Evolutionary conservation across 2,329 filamentous ascomycete genomes (phyloP), one percentile per base, ranked within the genome.

Genomic region (Botrytis porri): DNA sequence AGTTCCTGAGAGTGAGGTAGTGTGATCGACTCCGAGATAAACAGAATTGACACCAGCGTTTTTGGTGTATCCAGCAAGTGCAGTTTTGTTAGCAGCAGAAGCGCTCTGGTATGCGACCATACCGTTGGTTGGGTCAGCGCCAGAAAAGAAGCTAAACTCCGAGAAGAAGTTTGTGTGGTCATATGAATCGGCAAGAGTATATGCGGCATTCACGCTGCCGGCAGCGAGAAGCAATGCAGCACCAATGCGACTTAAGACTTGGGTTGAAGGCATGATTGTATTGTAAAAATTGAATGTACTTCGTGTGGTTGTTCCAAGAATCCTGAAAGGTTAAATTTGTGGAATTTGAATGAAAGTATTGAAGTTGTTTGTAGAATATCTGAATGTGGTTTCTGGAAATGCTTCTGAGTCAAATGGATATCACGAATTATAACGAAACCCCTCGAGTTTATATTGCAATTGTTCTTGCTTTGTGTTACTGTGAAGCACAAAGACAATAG

Each of bases 11-110:
- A 87, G 86, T 74, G 87, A 86, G 57, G 81, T 76, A 41, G 89
- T 91, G 79, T 86, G 82, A 81, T 95, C 92, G 59, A 92, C 90
- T 62, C 92, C 92, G 72, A 95, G 87, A 80, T 90, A 92, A 77
- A 93, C 84, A 41, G 65, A 41, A 25, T 57, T 57, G n/a, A 69
- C 35, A 69, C 51, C 65, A 74, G 84, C 85, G 71, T 84, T 83
- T 72, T 86, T 83, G 25, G 71, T 63, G 63, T 76, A 77, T 9
- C 77, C 77, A 43, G 78, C 79, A 14, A 94, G 85, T 25, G 86
- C 86, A 54, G 82, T 80, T n/a, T 80, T 79, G 74, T 87, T 86
- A 72, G 93, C 92, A 2, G 86, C 87, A n/a, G 80, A 73, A 69
- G 86, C 84, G 76, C 88, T 84, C 71, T 90, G 86, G 78, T 94